Evolutionary conservation across 768 basidiomycete genomes (phyloP), one percentile per base, ranked within the genome.

Genomic region (Chiua virens): DNA sequence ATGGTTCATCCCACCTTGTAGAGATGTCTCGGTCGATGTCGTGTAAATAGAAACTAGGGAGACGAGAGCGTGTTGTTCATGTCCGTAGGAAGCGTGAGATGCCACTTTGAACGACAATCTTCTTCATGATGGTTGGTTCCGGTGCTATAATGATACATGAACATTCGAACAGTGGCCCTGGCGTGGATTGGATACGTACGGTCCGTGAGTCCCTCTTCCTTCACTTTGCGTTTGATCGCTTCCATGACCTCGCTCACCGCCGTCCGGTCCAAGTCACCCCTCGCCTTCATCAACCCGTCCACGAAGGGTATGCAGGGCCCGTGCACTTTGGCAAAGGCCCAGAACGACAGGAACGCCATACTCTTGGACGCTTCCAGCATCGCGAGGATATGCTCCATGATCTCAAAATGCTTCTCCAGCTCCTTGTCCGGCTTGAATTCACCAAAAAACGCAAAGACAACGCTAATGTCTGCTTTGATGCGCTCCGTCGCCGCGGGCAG

Each of bases 301-400:
- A 97, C 87, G 62, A 97, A 98, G 2, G 84, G 78, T 37, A 97
- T 78, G 59, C 95, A 94, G 22, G 96, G 93, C 5, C 97, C 97
- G 68, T 96, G 89, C 21, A 87, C 84, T 63, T 91, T 91, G 17
- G 94, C 95, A 68, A 99, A 98, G 5, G 82, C 76, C 86, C 90
- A 97, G 70, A 89, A 97, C 11, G 94, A 94, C 48, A 98, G 73
- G 76, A 96, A 96, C 3, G 87, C 86, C 70, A 98, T 82, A 54
- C 88, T 87, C 72, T 88, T 88, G 37, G 88, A 90, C 2, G 95
- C 91, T 53, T 90, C 86, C 30, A 97, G 73, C 65, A 98, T 79
- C 5, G 84, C 77, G 21, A 92, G 74, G 35, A 93, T 80, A 76
- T 86, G 76, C 67, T 98, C 92, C 49, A 98, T 69, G 32, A 98